These are phyloP conservation scores for Candida sakaeoensis DNA, from an alignment of 805 yeast species.

Conservation along the genomic window DNA sequence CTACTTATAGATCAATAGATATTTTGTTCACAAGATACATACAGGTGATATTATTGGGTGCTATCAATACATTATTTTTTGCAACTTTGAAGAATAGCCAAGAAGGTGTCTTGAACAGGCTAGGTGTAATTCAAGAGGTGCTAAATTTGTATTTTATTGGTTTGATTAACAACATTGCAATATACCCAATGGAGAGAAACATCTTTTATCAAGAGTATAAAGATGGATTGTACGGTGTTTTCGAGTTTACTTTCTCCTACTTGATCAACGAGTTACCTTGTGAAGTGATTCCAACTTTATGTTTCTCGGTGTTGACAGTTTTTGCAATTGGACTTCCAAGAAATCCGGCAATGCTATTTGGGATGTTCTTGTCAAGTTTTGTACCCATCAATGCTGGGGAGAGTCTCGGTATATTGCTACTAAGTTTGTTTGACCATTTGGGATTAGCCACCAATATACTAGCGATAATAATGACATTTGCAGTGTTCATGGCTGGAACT, in stretches of 20 bases:
- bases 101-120: conserved; percentile 57
- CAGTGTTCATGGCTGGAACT: conserved; percentile 80
- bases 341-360: conserved; percentile 61
- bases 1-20: conserved; percentile 42
- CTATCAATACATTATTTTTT: conserved; percentile 64
- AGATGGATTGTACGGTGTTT: conserved; percentile 64
- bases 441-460: conserved; percentile 81
- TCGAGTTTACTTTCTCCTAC: conserved; percentile 59
- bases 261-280: conserved; percentile 60
- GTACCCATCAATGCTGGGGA: conserved; percentile 71
- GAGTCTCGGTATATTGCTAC: conserved; percentile 75
- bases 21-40: conserved; percentile 58
- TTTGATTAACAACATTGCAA: conserved; percentile 68
- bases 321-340: conserved; percentile 73
- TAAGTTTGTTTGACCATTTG: conserved; percentile 65
- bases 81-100: conserved; percentile 32
- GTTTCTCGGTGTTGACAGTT: conserved; percentile 59
- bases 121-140: conserved; percentile 74
- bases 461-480: conserved; percentile 61
- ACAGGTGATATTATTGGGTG: conserved; percentile 61
- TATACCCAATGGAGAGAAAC: conserved; percentile 70
- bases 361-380: conserved; percentile 51
- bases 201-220: conserved; percentile 73
- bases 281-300: conserved; percentile 53
- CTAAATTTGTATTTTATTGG: conserved; percentile 74